Evolutionary conservation across 176 grass and related monocot species (phyloP).

Genomic region (Carex cristatella): DNA sequence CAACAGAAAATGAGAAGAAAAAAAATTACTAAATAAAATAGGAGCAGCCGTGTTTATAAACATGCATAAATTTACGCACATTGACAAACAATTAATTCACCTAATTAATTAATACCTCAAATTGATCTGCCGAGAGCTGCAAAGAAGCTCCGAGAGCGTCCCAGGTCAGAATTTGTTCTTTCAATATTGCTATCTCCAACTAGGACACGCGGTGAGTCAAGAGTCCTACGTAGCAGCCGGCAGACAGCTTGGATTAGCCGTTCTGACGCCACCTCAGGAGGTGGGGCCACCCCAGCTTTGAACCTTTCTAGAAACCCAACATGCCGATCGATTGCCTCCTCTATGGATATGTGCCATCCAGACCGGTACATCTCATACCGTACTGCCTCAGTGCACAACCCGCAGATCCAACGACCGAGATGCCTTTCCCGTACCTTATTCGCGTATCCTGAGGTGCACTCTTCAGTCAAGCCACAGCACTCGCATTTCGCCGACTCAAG

Average conservation of each 20-base stretch:
- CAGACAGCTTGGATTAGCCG: conserved; percentile 53
- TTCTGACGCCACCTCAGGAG: conserved; percentile 10
- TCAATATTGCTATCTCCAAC: neutral
- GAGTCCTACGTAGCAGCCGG: conserved; percentile 48
- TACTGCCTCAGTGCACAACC: conserved; percentile 63
- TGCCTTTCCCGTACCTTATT: conserved; percentile 38
- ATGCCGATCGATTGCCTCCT: conserved; percentile 70
- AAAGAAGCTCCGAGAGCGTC: conserved; percentile 1
- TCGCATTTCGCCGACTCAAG: conserved; percentile 33
- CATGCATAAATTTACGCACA: neutral
- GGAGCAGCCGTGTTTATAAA: neutral
- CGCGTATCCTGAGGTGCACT: conserved; percentile 74
- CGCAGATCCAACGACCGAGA: conserved; percentile 68
- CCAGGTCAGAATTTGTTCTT: neutral
- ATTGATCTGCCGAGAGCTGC: conserved; percentile 3
- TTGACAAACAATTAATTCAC: neutral
- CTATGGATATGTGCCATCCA: conserved; percentile 37
- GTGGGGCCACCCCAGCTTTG: neutral
- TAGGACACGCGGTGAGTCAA: conserved; percentile 31
- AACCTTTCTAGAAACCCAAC: conserved; percentile 35
- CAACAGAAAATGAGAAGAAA: neutral
- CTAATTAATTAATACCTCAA: neutral
- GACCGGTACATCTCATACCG: conserved; percentile 59
- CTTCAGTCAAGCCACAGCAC: conserved; percentile 81
- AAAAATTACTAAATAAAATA: neutral